Evolutionary conservation across 2,329 filamentous ascomycete genomes (phyloP), one percentile per base, ranked within the genome.

Genomic region (Triangularia verruculosa): DNA sequence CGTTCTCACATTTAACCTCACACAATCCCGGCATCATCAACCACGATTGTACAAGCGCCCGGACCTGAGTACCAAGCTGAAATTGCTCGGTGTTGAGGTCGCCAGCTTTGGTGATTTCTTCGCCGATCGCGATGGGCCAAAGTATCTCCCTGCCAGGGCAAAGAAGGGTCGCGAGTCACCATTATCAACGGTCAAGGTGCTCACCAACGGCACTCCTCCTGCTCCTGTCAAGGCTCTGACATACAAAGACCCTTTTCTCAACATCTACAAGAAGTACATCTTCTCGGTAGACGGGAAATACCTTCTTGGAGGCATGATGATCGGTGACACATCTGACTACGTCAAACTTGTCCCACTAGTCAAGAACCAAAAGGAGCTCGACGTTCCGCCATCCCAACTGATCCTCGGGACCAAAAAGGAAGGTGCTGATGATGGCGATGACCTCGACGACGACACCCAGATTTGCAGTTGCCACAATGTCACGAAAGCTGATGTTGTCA

Each of bases 41-140:
- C 85, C 86, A 1, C 82, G 90, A 30, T 80, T 80, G 28, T 96
- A 96, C 80, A 92, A 91, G 75, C 80, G 88, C 4, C 93, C 93
- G 0, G 92, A 97, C 74, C 80, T 97, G 47, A 96, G 93, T 80
- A 97, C 93, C 0, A 97, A 96, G 74, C 79, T 97, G 28, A 97
- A 97, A 80, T 80, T 97, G 0, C 82, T 97, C 0, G 93, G 93
- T 0, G 92, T 97, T 8, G 91, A 97, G 68, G 93, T 97, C 4
- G 93, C 93, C 17, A 95, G 91, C 72, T 97, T 97, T 73, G 93
- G 93, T 0, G 93, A 97, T 74, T 97, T 93, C 79, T 97, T 97
- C 69, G 93, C 93, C 0, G 93, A 97, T 70, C 82, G 90, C 28
- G 91, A 96, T 72, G 92, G 92, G 0, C 91, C 92, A 0, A 89